Conservation (phyloP, 2,329 filamentous ascomycete species). For the Hypoxylon sp. region DNA sequence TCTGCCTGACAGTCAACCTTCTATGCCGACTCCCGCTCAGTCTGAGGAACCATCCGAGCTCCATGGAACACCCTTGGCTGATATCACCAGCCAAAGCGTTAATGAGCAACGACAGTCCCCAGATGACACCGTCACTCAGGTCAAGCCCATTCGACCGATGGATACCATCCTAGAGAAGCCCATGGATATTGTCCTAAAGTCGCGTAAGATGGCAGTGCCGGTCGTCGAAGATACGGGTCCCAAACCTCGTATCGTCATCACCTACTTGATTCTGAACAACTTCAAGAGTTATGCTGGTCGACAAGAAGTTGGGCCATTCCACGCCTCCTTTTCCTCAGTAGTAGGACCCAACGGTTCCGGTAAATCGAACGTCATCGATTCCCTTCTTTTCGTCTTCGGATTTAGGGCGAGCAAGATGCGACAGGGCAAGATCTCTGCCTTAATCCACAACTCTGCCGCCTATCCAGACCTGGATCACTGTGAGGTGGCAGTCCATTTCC, state of each 20-base stretch:
- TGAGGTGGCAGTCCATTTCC: conserved; percentile 96
- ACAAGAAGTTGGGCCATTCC: conserved; percentile 96
- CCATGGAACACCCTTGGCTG: conserved; percentile 73
- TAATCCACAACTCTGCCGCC: conserved; percentile 96
- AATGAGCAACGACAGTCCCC: conserved; percentile 69
- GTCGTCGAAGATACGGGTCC: conserved; percentile 81
- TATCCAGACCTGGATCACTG: conserved; percentile 89
- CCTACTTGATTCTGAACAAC: conserved; percentile 90
- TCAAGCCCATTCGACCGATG: conserved; percentile 81
- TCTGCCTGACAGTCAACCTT: conserved; percentile 57
- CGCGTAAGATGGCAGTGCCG: conserved; percentile 76
- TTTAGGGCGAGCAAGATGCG: conserved; percentile 99
- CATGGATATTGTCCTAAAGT: conserved; percentile 93
- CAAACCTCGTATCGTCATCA: conserved; percentile 91
- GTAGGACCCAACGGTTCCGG: conserved; percentile 98
- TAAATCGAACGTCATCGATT: conserved; percentile 99
- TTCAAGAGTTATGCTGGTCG: conserved; percentile 99
- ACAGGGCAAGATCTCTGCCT: conserved; percentile 96
- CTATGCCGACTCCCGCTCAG: conserved; percentile 64
- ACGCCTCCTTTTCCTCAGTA: conserved; percentile 96
- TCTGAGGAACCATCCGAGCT: conserved; percentile 66
- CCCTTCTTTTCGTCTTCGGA: conserved; percentile 97
- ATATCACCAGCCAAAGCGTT: conserved; percentile 77
- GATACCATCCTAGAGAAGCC: conserved; percentile 86
- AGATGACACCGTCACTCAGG: conserved; percentile 63